Evolutionary conservation across 768 basidiomycete genomes (phyloP).

Genomic region (Daedalea quercina): DNA sequence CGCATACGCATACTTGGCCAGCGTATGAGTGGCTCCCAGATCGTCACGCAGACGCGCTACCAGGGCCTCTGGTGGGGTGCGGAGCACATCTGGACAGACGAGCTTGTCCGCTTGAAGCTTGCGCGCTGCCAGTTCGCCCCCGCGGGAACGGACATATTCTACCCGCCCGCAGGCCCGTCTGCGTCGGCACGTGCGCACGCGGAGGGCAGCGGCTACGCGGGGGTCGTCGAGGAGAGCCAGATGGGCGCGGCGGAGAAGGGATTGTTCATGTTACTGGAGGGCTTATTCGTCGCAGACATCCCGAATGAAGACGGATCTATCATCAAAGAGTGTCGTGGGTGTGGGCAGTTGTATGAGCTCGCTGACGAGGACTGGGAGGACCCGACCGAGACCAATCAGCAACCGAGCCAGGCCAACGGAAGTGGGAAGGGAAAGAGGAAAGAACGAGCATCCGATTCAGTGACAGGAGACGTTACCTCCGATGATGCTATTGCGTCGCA

Average conservation of each 20-base stretch:
- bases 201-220: constrained; percentile 4
- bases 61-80: constrained; percentile 89
- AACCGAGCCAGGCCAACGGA: background rate
- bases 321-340: constrained; percentile 55
- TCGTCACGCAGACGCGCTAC: constrained; percentile 48
- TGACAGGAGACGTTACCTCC: constrained; percentile 2
- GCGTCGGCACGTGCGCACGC: constrained; percentile 25
- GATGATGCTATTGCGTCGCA: background rate
- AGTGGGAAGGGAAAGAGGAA: constrained; percentile 25
- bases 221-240: constrained; percentile 5
- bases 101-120: constrained; percentile 74
- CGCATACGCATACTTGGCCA: constrained; percentile 16
- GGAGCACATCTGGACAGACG: constrained; percentile 83
- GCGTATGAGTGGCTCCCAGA: constrained; percentile 19
- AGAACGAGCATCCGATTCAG: constrained; percentile 16
- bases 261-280: constrained; percentile 66
- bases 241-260: constrained; percentile 56
- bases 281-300: constrained; percentile 57
- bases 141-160: constrained; percentile 50
- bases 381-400: background rate
- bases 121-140: constrained; percentile 64
- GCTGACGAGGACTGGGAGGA: constrained; percentile 69
- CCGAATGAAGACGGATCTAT: constrained; percentile 32
- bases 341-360: constrained; percentile 73
- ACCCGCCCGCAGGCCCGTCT: constrained; percentile 53